A percentile compares a stretch with the other conserved stretches of the same genome.
Evolutionary conservation across 2,329 filamentous ascomycete species (phyloP).

Genomic region (Aspergillus sp.): DNA sequence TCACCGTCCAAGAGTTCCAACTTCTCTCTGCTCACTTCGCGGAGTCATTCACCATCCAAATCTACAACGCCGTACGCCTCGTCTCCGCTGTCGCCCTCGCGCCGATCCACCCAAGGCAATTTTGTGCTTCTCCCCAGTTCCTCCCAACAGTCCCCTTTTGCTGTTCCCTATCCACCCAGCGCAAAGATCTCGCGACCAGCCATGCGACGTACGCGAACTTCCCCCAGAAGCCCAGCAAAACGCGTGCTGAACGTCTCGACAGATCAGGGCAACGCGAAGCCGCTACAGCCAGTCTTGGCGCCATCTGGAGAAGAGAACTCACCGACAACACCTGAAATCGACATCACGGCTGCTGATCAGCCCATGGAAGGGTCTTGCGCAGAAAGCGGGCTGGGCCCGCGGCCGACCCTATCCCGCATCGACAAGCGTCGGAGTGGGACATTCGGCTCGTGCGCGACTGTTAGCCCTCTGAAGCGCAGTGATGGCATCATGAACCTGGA

Average conservation of each 20-base stretch:
- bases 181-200: conserved; percentile 49
- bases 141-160: conserved; percentile 46
- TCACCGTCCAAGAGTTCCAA: conserved; percentile 76
- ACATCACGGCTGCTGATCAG: conserved; percentile 14
- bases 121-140: conserved; percentile 42
- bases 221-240: conserved; percentile 73
- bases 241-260: conserved; percentile 63
- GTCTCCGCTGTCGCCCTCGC: conserved; percentile 52
- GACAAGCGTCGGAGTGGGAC: conserved; percentile 44
- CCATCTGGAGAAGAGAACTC: conserved; percentile 42
- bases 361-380: conserved; percentile 11
- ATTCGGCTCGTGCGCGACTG: conserved; percentile 46
- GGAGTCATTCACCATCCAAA: conserved; percentile 45
- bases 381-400: conserved; percentile 24
- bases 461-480: conserved; percentile 83
- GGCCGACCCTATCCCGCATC: conserved; percentile 36
- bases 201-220: conserved; percentile 51
- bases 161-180: conserved; percentile 58
- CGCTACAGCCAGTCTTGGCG: conserved; percentile 41
- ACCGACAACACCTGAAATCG: conserved; percentile 22
- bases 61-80: conserved; percentile 38
- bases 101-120: conserved; percentile 46
- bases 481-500: conserved; percentile 86
- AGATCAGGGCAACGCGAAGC: conserved; percentile 62
- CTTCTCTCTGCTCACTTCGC: conserved; percentile 55